A percentile compares a stretch with the other conserved stretches of the same genome.
These are phyloP conservation scores for Tylopilus subfusipes DNA, from an alignment of 768 basidiomycete species.

Conservation along the genomic window DNA sequence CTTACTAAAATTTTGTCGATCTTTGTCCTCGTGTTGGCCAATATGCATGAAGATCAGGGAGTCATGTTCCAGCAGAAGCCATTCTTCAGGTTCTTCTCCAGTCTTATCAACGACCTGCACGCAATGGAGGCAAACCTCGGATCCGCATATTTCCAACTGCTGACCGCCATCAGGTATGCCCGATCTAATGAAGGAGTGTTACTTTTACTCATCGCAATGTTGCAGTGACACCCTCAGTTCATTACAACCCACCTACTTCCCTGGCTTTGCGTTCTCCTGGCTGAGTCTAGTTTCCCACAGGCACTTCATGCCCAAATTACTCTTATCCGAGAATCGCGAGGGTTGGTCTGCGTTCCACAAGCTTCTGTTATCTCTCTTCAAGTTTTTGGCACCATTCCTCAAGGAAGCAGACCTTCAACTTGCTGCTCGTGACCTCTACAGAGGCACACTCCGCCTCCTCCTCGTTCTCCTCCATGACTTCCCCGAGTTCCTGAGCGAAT, in stretches of 20 bases:
- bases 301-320: conserved; percentile 94
- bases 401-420: conserved; percentile 75
- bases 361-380: conserved; percentile 87
- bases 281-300: conserved; percentile 94
- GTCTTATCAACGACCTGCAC: conserved; percentile 88
- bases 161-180: conserved; percentile 80
- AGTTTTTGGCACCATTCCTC: conserved; percentile 91
- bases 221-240: conserved; percentile 91
- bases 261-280: conserved; percentile 98
- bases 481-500: conserved; percentile 96
- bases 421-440: conserved; percentile 83
- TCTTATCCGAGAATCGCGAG: conserved; percentile 86
- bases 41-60: conserved; percentile 92
- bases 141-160: conserved; percentile 82
- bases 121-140: conserved; percentile 82
- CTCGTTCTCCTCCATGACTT: conserved; percentile 97
- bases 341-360: conserved; percentile 98
- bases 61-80: conserved; percentile 92
- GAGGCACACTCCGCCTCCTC: conserved; percentile 84
- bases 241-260: conserved; percentile 93
- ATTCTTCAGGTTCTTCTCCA: conserved; percentile 98
- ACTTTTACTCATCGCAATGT: conserved; percentile 1
- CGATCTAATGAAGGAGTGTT: neutral
- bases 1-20: conserved; percentile 96
- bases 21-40: conserved; percentile 92